Conservation (phyloP, 2,329 filamentous ascomycete genomes). For the Curvularia sp. region DNA sequence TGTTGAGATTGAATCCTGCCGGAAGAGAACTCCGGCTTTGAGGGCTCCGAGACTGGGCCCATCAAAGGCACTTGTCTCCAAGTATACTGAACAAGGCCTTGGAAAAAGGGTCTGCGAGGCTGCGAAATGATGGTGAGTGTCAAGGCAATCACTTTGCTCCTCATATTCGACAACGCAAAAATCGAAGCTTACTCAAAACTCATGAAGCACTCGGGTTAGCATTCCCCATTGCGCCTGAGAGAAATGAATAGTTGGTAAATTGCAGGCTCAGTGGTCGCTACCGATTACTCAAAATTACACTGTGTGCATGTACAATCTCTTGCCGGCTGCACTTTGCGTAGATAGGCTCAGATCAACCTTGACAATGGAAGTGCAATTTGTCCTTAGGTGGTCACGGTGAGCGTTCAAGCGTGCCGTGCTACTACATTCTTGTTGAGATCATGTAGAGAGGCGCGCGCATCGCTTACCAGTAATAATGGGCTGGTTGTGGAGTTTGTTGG, state of each 20-base stretch:
- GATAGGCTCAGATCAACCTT: not conserved
- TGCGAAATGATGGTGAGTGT: too few species aligned
- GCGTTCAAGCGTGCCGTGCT: not conserved
- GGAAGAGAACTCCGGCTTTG: not conserved
- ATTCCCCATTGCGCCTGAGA: not conserved
- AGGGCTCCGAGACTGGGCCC: not conserved
- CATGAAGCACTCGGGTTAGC: not conserved
- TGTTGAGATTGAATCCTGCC: not conserved
- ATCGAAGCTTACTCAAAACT: too few species aligned
- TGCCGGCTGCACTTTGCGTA: not conserved
- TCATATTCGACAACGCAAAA: too few species aligned
- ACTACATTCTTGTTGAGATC: not conserved
- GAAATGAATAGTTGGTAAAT: too few species aligned
- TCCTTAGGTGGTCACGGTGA: not conserved
- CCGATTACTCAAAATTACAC: too few species aligned
- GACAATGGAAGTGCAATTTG: not conserved
- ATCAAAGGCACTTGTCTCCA: not conserved
- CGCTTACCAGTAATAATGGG: not conserved
- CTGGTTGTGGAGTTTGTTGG: not conserved
- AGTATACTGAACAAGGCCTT: not conserved
- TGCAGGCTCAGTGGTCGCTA: too few species aligned
- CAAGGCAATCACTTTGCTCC: too few species aligned
- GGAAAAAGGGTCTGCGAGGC: not conserved
- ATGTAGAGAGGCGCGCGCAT: not conserved
- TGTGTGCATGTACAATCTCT: too few species aligned